These are phyloP conservation scores for Bassia scoparia DNA, from an alignment of 148 eudicot species.

Conservation along the genomic window DNA sequence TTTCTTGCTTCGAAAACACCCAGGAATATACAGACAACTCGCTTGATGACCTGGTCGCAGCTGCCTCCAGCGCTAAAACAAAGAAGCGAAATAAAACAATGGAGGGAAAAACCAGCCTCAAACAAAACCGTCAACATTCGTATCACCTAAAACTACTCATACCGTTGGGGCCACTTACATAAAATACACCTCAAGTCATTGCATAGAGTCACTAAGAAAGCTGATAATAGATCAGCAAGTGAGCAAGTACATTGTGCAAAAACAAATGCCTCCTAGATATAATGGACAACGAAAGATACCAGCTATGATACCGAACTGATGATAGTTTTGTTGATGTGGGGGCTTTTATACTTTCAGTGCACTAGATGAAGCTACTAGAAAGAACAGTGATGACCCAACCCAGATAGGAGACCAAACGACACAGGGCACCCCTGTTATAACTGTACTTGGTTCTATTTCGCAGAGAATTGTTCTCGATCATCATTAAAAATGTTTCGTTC, in stretches of 20 bases:
- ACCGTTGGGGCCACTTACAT: too few relatives aligned
- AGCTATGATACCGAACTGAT: conserved; percentile 1
- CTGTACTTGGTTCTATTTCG: conserved; percentile 82
- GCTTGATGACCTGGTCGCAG: too few relatives aligned
- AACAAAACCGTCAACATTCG: too few relatives aligned
- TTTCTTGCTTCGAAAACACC: too few relatives aligned
- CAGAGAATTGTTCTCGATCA: conserved; percentile 76
- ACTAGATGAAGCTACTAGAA: conserved; percentile 63
- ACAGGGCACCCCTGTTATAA: conserved; percentile 83
- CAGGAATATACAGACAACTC: too few relatives aligned
- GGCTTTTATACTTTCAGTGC: conserved; percentile 22
- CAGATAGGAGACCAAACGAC: conserved; percentile 76
- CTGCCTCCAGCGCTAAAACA: too few relatives aligned
- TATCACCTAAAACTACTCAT: too few relatives aligned
- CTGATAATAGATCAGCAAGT: too few relatives aligned
- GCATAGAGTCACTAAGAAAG: too few relatives aligned
- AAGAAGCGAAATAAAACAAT: too few relatives aligned
- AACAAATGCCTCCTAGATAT: conserved; percentile 6
- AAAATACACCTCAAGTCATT: too few relatives aligned
- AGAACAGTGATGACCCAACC: conserved; percentile 74
- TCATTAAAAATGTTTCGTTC: conserved; percentile 67
- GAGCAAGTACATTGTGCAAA: not conserved
- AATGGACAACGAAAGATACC: conserved; percentile 22
- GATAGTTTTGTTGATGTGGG: not conserved
- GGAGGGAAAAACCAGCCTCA: too few relatives aligned